Evolutionary conservation across 1,284 basidiomycete species (phyloP), one percentile per base, ranked within the genome.

Genomic region (Entoloma clypeatum): DNA sequence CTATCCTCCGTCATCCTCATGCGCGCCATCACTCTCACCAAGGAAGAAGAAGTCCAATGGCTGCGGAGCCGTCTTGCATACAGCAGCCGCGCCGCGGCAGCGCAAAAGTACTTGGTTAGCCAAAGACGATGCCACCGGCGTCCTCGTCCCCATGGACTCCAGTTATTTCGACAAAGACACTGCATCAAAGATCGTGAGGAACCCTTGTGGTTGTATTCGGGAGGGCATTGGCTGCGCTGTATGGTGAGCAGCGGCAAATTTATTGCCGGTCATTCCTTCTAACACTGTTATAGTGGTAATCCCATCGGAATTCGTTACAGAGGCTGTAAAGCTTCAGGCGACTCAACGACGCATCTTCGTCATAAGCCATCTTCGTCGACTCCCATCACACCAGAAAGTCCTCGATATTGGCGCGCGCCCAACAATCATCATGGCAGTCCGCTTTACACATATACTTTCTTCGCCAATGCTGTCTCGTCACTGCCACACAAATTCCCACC

Each of bases 201-300:
- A 70, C 49, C 61, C 73, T 2, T 84, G 80, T 48, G 78, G 80
- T 14, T 83, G 81, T 52, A 57, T 79, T 29, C 68, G 75, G 34
- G 79, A 81, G 57, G 79, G 77, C 3, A 65, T 84, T 8, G 81
- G 77, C 17, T 84, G 81, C 58, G 67, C 74, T 2, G 68, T 71
- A 30, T 84, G 79, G 78, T 77, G 45, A 53, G 74, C 59, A 13
- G 36, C n/a, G 9, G 22, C 14, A 9, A 41, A 28, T 21, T 31
- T 27, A 17, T 40, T 35, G 19, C 23, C 11, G 36, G 23, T 47
- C 50, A 17, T 9, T 35, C 9, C 26, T 25, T 49, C 36, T 31
- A 45, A 27, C 35, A 44, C 7, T 24, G 11, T 40, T 40, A 32
- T 50, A 80, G 80, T 51, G 81, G 81, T 1, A 84, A 81, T 42